Evolutionary conservation across 768 basidiomycete species (phyloP).

Genomic region (Suillus clintonianus): DNA sequence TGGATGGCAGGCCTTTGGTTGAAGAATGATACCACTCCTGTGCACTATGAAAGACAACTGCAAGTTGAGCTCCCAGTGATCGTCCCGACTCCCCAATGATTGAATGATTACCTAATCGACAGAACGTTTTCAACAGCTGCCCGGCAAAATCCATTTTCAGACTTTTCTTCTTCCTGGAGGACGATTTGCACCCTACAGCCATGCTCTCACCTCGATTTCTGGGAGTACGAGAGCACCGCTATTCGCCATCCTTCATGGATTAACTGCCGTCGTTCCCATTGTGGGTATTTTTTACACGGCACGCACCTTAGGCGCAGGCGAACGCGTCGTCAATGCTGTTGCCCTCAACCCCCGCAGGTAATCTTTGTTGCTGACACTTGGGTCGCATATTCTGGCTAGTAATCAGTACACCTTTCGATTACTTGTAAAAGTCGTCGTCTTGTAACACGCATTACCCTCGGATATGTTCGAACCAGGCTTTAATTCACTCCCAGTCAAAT

Average conservation of each 20-base stretch:
- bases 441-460: background rate
- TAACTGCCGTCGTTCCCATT: conserved; percentile 79
- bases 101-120: background rate
- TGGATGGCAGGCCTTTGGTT: background rate
- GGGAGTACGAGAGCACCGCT: conserved; percentile 73
- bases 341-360: conserved; percentile 10
- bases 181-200: conserved; percentile 49
- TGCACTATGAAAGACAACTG: background rate
- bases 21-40: background rate
- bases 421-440: background rate
- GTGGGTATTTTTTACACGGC: conserved; percentile 73
- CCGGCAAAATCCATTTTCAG: no score
- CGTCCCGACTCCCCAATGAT: background rate
- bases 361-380: background rate
- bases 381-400: background rate
- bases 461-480: background rate
- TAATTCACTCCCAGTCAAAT: conserved; percentile 29
- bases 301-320: conserved; percentile 67
- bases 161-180: conserved; percentile 6
- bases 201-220: conserved; percentile 61
- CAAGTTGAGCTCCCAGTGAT: background rate
- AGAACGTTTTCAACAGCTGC: no score
- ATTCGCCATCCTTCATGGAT: conserved; percentile 79
- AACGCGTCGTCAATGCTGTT: conserved; percentile 53
- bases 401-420: background rate